Base-by-base conservation (phyloP, 2,329 filamentous ascomycete genomes). In the Fusarium pilosicola region DNA sequence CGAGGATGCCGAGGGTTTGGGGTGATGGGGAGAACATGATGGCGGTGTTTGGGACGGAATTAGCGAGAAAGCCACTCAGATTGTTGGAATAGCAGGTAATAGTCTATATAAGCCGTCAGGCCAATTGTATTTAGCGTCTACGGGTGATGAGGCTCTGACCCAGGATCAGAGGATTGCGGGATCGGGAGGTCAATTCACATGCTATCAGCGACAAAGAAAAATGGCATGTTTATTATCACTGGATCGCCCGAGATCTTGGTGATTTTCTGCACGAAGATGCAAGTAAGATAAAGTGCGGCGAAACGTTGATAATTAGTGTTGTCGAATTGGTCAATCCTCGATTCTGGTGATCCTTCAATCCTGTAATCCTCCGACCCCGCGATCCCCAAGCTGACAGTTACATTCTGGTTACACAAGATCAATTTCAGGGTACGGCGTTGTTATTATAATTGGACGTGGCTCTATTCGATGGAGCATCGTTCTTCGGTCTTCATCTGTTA, bases 101-200 rank as follows among this genome's bases (percentile, higher is more conserved):
- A 39, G 24, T 17, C 51, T 54, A 54, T 54, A 54, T 54, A 54
- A 54, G 51, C 24, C 20, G 20, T 3, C 3, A 54, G 2, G 14
- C 34, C 34, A 38, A 39, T 28, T n/a, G 20, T 1, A 1, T 28
- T 9, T 17, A n/a, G 34, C 6, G 49, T 34, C 38, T 22, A 39
- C 6, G 34, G 11, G n/a, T 20, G 30, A 9, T 36, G 9, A 24
- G 7, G 7, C 24, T 38, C 18, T 22, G 1, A 5, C 51, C 49
- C 24, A 55, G 51, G 51, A 55, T 55, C 51, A 55, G 51, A 55
- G 51, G 51, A 55, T 55, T 55, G 5, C 20, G 10, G 51, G 51
- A 55, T 54, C 34, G 7, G 24, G 34, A 17, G 6, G 32, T 26
- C 20, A 22, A 22, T 28, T 28, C 11, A 28, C 14, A 39, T n/a